phyloP scores from a whole-genome alignment of 306 rosid species.

The Castanospermum australe region DNA sequence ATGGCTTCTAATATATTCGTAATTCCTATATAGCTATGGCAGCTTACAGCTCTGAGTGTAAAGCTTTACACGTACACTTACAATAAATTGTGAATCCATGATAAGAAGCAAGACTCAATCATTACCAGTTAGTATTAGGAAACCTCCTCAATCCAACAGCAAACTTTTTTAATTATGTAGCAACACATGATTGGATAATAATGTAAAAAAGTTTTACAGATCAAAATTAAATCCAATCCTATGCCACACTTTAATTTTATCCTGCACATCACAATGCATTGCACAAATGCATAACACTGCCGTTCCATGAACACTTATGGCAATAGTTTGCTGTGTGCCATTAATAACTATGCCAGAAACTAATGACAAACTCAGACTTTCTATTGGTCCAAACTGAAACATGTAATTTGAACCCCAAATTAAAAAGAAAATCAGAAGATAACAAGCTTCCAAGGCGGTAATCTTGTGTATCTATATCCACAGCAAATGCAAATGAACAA shows the following conservation, averaged over 20 bases:
- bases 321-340: neutral
- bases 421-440: neutral
- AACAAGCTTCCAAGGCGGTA: neutral
- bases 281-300: no score
- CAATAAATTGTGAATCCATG: neutral
- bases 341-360: constrained; percentile 1
- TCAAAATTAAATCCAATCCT: no score
- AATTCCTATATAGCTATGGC: neutral
- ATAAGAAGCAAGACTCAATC: neutral
- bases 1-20: neutral
- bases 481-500: constrained; percentile 4
- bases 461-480: neutral
- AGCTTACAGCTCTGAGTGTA: neutral
- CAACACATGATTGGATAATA: no score
- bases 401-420: constrained; percentile 1
- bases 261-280: no score
- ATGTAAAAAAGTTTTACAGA: neutral
- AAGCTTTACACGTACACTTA: neutral
- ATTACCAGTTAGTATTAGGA: neutral
- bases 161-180: no score
- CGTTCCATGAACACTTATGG: neutral
- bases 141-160: neutral
- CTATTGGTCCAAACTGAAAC: neutral
- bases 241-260: no score
- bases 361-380: neutral